These are phyloP conservation scores for Nakazawaea pomicola DNA, from an alignment of 805 yeast species.

Conservation along the genomic window DNA sequence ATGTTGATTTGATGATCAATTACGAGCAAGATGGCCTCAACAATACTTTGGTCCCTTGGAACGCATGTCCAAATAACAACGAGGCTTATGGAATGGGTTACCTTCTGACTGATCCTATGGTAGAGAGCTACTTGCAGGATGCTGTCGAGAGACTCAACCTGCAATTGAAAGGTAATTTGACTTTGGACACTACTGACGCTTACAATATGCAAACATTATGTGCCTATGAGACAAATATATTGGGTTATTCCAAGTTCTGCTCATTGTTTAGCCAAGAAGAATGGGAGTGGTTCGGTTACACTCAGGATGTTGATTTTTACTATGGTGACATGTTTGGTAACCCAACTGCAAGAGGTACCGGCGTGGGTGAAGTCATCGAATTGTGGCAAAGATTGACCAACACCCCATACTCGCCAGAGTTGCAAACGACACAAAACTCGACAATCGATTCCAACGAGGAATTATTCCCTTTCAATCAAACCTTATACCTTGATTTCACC, in stretches of 20 bases:
- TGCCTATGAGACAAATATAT: constrained; percentile 36
- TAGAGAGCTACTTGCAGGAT: background rate
- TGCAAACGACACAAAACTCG: constrained; percentile 7
- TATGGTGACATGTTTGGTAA: constrained; percentile 5
- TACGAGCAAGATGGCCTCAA: constrained; percentile 15
- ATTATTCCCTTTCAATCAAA: constrained; percentile 9
- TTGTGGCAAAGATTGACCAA: constrained; percentile 6
- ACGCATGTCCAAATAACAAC: constrained; percentile 15
- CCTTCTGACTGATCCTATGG: background rate
- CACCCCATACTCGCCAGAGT: background rate
- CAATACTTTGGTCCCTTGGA: constrained; percentile 16
- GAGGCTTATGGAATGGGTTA: constrained; percentile 19
- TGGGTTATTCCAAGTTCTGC: constrained; percentile 35
- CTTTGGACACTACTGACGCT: constrained; percentile 26
- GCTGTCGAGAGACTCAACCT: constrained; percentile 9
- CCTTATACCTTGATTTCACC: constrained; percentile 9
- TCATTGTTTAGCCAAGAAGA: constrained; percentile 37
- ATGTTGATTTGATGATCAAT: constrained; percentile 15
- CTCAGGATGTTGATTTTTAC: constrained; percentile 4
- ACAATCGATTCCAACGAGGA: constrained; percentile 6
- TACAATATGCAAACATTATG: constrained; percentile 30
- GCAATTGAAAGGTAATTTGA: constrained; percentile 18
- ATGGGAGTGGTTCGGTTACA: constrained; percentile 16
- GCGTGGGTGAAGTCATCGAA: constrained; percentile 10
- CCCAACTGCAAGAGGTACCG: constrained; percentile 8